phyloP scores from a whole-genome alignment of 768 basidiomycete genomes.

The Suillus decipiens region DNA sequence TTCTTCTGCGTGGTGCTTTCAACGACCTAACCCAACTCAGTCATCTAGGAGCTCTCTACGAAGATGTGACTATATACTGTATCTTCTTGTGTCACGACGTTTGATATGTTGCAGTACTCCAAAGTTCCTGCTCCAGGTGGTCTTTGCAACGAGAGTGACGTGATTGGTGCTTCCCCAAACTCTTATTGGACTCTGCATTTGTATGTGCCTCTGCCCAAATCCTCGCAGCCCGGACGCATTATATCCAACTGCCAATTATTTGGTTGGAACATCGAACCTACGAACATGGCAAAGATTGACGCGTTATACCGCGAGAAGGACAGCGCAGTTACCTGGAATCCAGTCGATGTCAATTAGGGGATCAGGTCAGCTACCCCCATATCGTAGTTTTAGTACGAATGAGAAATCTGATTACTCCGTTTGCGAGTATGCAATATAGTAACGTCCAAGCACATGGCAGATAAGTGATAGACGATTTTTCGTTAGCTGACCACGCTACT shows the following conservation, averaged over 20 bases:
- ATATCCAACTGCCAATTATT: constrained; percentile 45
- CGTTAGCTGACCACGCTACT: too few species aligned
- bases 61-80: constrained; percentile 43
- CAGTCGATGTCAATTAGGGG: constrained; percentile 32
- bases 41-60: constrained; percentile 49
- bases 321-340: constrained; percentile 52
- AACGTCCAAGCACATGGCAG: background rate
- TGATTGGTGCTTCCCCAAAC: background rate
- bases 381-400: too few species aligned
- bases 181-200: constrained; percentile 20
- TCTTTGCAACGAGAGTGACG: constrained; percentile 67
- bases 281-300: constrained; percentile 46
- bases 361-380: background rate
- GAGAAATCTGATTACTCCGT: background rate
- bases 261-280: constrained; percentile 44
- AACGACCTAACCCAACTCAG: constrained; percentile 52
- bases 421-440: background rate
- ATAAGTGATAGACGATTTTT: too few species aligned
- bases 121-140: constrained; percentile 75
- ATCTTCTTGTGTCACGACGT: background rate
- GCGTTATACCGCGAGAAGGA: constrained; percentile 45
- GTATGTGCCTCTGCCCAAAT: constrained; percentile 54
- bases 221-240: constrained; percentile 44
- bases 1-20: constrained; percentile 37
- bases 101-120: constrained; percentile 39